A percentile compares a stretch with the other conserved stretches of the same genome.
These are phyloP conservation scores for Neoconidiobolus thromboides DNA, from an alignment of 371 early-diverging fungal species.

Conservation along the genomic window DNA sequence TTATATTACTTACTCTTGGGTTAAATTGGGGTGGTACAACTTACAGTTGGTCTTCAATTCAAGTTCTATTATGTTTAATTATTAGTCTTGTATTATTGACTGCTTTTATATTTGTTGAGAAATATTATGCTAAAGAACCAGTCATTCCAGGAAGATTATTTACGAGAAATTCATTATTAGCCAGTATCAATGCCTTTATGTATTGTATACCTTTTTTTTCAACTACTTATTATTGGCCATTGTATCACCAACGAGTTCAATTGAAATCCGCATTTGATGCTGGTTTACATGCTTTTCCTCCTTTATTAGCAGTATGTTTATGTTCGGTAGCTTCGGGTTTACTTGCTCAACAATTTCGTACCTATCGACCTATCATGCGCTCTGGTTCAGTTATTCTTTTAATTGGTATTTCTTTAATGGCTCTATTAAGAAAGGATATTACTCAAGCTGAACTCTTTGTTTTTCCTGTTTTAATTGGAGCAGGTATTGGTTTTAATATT, in stretches of 20 bases:
- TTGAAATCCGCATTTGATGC: conserved; percentile 9
- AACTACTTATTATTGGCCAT: not conserved
- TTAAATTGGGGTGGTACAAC: conserved; percentile 20
- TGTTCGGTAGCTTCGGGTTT: conserved; percentile 21
- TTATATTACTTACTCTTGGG: not conserved
- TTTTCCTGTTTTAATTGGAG: conserved; percentile 14
- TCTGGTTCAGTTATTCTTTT: conserved; percentile 19
- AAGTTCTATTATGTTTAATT: conserved; percentile 32
- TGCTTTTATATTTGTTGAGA: conserved; percentile 36
- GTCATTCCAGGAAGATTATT: conserved; percentile 29
- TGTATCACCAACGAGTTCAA: not conserved
- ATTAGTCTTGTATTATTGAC: conserved; percentile 41
- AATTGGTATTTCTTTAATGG: conserved; percentile 17
- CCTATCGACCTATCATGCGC: conserved; percentile 21
- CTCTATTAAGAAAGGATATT: not conserved
- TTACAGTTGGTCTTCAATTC: conserved; percentile 32
- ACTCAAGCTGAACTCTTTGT: not conserved
- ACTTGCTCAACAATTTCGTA: conserved; percentile 21
- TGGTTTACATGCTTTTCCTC: conserved; percentile 23
- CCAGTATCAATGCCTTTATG: conserved; percentile 21
- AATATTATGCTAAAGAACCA: conserved; percentile 28
- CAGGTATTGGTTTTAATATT: conserved; percentile 35
- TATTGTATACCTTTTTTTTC: conserved; percentile 44
- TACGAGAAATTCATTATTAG: conserved; percentile 17
- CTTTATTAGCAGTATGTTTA: conserved; percentile 22